Evolutionary conservation across 2,329 filamentous ascomycete species (phyloP).

Genomic region (Grosmannia serpens): DNA sequence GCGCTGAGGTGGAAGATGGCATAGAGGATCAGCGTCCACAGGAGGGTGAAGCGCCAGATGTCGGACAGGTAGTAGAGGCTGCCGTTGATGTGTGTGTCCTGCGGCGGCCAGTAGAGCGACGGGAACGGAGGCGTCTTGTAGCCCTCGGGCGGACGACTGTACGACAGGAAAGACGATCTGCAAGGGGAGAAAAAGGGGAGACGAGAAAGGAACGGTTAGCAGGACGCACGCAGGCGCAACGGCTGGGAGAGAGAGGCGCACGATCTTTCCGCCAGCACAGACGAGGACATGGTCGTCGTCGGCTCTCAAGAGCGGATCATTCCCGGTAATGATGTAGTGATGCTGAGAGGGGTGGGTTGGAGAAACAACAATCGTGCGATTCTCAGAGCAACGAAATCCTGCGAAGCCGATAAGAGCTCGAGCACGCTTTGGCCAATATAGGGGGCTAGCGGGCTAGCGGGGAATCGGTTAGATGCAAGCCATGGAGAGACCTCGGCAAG

Average conservation of each 20-base stretch:
- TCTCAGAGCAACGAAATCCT: too few species aligned
- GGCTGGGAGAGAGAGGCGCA: not conserved
- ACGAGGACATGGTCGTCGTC: not conserved
- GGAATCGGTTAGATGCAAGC: not conserved
- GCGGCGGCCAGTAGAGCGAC: slow-evolving; percentile 65
- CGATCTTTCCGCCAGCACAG: not conserved
- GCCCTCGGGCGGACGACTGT: slow-evolving; percentile 28
- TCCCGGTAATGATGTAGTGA: not conserved
- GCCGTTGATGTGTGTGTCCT: slow-evolving; percentile 31
- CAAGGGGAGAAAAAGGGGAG: not conserved
- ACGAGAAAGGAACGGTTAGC: not conserved
- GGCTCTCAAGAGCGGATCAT: not conserved
- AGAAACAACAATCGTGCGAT: not conserved
- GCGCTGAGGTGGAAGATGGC: slow-evolving; percentile 63
- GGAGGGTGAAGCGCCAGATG: slow-evolving; percentile 77
- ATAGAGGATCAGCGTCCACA: slow-evolving; percentile 77
- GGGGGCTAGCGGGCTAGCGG: too few species aligned
- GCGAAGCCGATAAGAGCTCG: too few species aligned
- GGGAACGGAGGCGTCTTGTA: slow-evolving; percentile 67
- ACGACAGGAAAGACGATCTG: slow-evolving; percentile 2
- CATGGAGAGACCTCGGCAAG: not conserved
- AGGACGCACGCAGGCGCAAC: not conserved
- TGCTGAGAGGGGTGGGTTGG: not conserved
- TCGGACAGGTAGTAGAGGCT: slow-evolving; percentile 64
- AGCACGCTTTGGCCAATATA: too few species aligned